phyloP scores from a whole-genome alignment of 2,329 filamentous ascomycete genomes.

The Lachnellula occidentalis region DNA sequence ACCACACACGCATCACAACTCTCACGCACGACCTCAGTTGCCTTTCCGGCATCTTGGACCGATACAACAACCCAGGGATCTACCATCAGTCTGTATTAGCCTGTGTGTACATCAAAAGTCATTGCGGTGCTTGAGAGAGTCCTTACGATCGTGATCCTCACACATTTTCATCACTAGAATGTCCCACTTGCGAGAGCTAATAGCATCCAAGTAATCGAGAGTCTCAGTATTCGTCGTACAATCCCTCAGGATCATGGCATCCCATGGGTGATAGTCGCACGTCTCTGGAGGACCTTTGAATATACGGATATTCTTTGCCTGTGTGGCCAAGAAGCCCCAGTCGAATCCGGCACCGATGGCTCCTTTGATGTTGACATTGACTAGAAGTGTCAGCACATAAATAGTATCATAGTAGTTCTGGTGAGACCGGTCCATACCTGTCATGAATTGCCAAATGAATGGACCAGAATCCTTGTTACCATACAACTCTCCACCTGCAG shows the following conservation, averaged over 20 bases:
- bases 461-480: neutral
- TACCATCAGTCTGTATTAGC: neutral
- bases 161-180: neutral
- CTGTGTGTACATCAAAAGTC: neutral
- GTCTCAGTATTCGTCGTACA: neutral
- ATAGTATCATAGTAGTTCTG: too few species aligned
- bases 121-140: neutral
- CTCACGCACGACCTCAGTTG: too few species aligned
- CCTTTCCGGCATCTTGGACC: neutral
- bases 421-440: neutral
- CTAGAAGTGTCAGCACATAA: neutral
- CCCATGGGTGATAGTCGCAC: neutral
- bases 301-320: neutral
- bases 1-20: too few species aligned
- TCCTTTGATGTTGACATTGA: neutral
- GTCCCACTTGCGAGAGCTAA: neutral
- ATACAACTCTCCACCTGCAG: neutral
- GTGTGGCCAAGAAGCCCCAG: neutral
- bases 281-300: neutral
- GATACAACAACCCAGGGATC: neutral
- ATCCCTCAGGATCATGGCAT: neutral
- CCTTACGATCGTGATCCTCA: neutral
- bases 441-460: neutral
- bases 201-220: neutral
- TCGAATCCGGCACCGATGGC: neutral